A percentile compares a stretch with the other conserved stretches of the same genome.
Conservation (phyloP, 257 asterid species). For the Solanum chmielewskii region DNA sequence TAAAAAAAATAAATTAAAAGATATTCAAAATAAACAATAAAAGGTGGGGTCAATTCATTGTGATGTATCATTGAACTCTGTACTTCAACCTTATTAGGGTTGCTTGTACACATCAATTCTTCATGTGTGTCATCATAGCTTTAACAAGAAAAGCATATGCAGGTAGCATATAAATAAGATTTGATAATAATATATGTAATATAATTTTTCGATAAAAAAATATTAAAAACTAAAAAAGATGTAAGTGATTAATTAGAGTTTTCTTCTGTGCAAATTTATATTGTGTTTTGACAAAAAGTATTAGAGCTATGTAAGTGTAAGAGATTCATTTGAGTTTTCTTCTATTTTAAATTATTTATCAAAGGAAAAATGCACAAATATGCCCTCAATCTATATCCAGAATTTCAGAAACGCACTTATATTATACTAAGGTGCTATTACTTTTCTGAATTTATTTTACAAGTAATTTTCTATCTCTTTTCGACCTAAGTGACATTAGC, state of each 20-base stretch:
- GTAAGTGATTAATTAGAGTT: not conserved
- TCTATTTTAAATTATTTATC: not conserved
- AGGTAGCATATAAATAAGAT: not conserved
- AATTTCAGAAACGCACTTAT: too few species aligned
- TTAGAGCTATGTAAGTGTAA: not conserved
- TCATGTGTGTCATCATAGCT: not conserved
- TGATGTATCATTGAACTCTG: not conserved
- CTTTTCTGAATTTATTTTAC: too few species aligned
- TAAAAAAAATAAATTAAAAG: not conserved
- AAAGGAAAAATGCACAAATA: not conserved
- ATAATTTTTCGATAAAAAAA: not conserved
- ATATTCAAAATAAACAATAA: not conserved
- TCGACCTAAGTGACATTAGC: accelerated
- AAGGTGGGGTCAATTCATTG: not conserved
- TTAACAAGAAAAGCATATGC: not conserved
- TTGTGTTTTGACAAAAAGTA: not conserved
- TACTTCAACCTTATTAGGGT: not conserved
- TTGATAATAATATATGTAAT: not conserved
- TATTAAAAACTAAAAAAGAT: accelerated
- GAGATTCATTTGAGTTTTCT: not conserved
- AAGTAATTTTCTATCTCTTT: too few species aligned
- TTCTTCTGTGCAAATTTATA: accelerated
- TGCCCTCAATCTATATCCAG: accelerated
- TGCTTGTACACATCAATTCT: not conserved
- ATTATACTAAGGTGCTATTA: too few species aligned